Conservation (phyloP, 768 basidiomycete genomes). For the Tricholoma terreum region DNA sequence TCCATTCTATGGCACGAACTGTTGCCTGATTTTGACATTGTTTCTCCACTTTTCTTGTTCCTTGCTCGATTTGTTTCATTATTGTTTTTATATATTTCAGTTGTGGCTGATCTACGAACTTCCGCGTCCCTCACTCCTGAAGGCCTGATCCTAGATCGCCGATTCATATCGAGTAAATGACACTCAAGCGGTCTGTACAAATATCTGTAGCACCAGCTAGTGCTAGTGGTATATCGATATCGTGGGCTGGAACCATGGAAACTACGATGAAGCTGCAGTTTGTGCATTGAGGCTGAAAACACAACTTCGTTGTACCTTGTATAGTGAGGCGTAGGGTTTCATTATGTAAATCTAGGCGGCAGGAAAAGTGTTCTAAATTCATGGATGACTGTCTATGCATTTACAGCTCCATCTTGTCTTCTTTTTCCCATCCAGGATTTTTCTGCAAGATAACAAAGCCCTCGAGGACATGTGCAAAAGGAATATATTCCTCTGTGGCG, state of each 20-base stretch:
- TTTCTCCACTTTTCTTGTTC: not conserved
- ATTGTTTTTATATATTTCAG: not conserved
- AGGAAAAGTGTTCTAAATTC: not conserved
- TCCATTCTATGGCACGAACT: not conserved
- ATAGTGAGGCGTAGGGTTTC: not conserved
- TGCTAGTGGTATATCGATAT: too few species aligned
- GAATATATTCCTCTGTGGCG: constrained; percentile 95
- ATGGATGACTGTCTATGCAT: constrained; percentile 5
- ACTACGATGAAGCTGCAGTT: too few species aligned
- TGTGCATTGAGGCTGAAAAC: too few species aligned
- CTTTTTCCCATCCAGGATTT: constrained; percentile 87
- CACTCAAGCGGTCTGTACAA: not conserved
- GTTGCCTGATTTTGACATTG: not conserved
- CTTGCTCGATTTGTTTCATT: constrained; percentile 19
- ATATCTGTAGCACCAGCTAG: too few species aligned
- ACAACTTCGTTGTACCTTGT: not conserved
- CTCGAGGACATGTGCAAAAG: constrained; percentile 86
- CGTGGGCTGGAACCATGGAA: too few species aligned
- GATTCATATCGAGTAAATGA: not conserved
- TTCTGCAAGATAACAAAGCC: constrained; percentile 90
- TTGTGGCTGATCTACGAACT: not conserved
- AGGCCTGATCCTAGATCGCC: not conserved
- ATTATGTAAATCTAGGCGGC: not conserved
- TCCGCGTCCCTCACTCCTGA: not conserved
- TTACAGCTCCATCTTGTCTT: constrained; percentile 82